Conservation (phyloP, 2,329 filamentous ascomycete genomes). For the Curvularia sp. region DNA sequence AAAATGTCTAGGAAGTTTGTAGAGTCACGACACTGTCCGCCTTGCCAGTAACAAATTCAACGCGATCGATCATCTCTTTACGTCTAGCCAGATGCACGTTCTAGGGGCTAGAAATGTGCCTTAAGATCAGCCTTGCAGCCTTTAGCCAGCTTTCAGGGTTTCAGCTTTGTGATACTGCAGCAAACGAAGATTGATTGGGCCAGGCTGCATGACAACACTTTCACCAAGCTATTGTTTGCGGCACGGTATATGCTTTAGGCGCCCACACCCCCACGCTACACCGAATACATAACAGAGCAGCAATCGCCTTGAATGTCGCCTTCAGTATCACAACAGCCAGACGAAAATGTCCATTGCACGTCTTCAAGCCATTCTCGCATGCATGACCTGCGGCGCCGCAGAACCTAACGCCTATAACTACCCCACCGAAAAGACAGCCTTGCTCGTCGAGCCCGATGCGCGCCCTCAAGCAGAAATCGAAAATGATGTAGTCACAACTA, state of each 20-base stretch:
- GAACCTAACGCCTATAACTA: constrained; percentile 7
- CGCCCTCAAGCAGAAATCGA: constrained; percentile 25
- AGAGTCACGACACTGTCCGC: background rate
- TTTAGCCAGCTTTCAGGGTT: background rate
- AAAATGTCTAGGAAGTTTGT: background rate
- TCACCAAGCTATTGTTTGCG: background rate
- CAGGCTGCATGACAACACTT: background rate
- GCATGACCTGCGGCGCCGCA: constrained; percentile 16
- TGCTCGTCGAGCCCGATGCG: constrained; percentile 4
- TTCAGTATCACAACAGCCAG: background rate
- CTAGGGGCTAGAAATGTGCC: background rate
- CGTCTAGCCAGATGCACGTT: background rate
- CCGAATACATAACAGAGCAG: background rate
- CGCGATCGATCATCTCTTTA: background rate
- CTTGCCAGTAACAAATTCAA: background rate
- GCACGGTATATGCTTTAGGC: background rate
- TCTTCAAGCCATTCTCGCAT: constrained; percentile 24
- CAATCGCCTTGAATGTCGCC: background rate
- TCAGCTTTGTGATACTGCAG: background rate
- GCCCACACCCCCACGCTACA: background rate
- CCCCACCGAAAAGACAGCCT: constrained; percentile 25
- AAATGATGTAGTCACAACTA: constrained; percentile 27
- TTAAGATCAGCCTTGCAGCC: background rate
- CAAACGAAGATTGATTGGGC: background rate
- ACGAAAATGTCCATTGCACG: constrained; percentile 15